These are phyloP conservation scores for Salix arbutifolia DNA, from an alignment of 345 rosid species.

Conservation along the genomic window DNA sequence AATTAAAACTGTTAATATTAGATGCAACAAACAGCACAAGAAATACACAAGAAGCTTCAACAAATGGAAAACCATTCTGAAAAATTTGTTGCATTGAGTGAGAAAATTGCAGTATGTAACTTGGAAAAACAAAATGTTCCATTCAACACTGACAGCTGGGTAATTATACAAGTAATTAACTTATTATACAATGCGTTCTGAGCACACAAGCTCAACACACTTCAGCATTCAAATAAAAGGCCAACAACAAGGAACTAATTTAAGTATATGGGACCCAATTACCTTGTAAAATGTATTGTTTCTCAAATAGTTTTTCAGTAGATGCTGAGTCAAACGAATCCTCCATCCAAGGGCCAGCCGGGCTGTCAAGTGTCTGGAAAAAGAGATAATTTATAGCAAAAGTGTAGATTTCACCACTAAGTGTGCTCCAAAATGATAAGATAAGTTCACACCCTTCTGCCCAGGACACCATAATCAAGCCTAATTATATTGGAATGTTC, in stretches of 20 bases:
- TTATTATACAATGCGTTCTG: neutral
- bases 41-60: neutral
- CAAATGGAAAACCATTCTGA: neutral
- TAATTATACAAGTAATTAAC: neutral
- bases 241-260: neutral
- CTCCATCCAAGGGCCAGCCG: slow-evolving; percentile 96
- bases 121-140: neutral
- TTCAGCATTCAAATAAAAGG: slow-evolving; percentile 7
- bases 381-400: neutral
- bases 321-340: slow-evolving; percentile 82
- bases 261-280: neutral
- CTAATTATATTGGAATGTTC: neutral
- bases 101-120: neutral
- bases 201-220: slow-evolving; percentile 6
- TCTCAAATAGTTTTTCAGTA: slow-evolving; percentile 78
- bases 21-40: neutral
- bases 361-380: slow-evolving; percentile 71
- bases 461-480: neutral
- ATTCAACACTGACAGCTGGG: neutral
- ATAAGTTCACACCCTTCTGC: neutral
- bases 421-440: neutral
- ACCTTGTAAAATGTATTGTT: slow-evolving; percentile 98
- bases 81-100: neutral
- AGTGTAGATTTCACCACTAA: neutral
- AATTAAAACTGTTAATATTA: neutral